These are phyloP conservation scores for Wolfiporia cocos DNA, from an alignment of 1,284 basidiomycete genomes.

Conservation along the genomic window DNA sequence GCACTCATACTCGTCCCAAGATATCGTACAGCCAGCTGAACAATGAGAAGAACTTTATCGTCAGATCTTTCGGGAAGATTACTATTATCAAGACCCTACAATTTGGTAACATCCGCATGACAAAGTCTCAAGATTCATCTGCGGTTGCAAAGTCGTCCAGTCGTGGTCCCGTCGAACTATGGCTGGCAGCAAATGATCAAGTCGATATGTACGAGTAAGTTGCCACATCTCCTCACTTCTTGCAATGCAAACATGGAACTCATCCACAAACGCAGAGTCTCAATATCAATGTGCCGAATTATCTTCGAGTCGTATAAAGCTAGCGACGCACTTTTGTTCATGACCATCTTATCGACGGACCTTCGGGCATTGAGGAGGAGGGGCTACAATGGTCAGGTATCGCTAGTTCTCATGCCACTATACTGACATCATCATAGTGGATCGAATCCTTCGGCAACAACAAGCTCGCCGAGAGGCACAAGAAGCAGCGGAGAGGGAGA, in stretches of 20 bases:
- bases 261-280: constrained; percentile 45
- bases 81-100: constrained; percentile 54
- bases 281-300: constrained; percentile 71
- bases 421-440: constrained; percentile 45
- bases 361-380: constrained; percentile 79
- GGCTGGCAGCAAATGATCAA: constrained; percentile 68
- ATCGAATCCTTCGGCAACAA: constrained; percentile 86
- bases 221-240: background rate
- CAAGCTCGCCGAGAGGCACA: constrained; percentile 65
- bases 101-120: constrained; percentile 41
- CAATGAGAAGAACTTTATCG: constrained; percentile 64
- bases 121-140: constrained; percentile 63
- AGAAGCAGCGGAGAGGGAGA: constrained; percentile 26
- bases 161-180: constrained; percentile 66
- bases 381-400: constrained; percentile 70
- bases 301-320: constrained; percentile 72
- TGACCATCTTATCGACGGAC: constrained; percentile 91
- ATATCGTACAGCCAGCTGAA: constrained; percentile 75
- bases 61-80: constrained; percentile 60
- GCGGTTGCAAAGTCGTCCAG: constrained; percentile 62
- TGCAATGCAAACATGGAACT: background rate
- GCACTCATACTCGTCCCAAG: constrained; percentile 65
- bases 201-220: constrained; percentile 92
- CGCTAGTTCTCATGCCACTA: background rate
- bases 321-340: constrained; percentile 83